Conservation (phyloP, 2,329 filamentous ascomycete genomes). For the Colletotrichum falcatum region DNA sequence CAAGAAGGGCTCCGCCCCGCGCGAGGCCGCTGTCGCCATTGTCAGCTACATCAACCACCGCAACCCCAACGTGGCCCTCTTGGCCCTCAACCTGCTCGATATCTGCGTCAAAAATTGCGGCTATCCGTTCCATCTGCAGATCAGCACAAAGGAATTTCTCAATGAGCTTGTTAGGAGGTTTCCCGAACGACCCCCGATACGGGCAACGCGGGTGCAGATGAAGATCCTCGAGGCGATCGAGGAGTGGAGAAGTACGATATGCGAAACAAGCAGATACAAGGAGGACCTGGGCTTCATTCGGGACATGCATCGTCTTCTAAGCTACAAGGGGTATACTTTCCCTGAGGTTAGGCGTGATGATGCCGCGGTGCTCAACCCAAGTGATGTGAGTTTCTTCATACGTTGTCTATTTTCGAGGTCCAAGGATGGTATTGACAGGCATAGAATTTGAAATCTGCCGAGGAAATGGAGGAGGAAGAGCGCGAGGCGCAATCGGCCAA, state of each 20-base stretch:
- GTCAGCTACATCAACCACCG: slow-evolving; percentile 96
- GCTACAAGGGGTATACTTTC: slow-evolving; percentile 97
- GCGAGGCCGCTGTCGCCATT: slow-evolving; percentile 93
- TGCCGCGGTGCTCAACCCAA: slow-evolving; percentile 95
- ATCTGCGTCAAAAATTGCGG: slow-evolving; percentile 99
- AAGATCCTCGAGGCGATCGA: slow-evolving; percentile 97
- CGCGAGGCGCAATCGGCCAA: slow-evolving; percentile 96
- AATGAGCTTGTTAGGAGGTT: slow-evolving; percentile 98
- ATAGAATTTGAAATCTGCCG: slow-evolving; percentile 92
- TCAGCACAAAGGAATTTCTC: slow-evolving; percentile 98
- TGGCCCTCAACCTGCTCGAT: slow-evolving; percentile 92
- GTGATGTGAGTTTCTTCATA: slow-evolving; percentile 76
- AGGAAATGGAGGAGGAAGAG: slow-evolving; percentile 99
- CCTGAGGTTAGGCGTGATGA: slow-evolving; percentile 93
- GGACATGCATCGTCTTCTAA: slow-evolving; percentile 95
- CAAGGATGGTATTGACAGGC: slow-evolving; percentile 12
- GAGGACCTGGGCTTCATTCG: slow-evolving; percentile 96
- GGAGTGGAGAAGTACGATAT: slow-evolving; percentile 98
- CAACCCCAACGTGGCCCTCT: slow-evolving; percentile 92
- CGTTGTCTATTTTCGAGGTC: background rate
- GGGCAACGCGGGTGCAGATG: slow-evolving; percentile 86
- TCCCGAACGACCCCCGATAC: slow-evolving; percentile 90
- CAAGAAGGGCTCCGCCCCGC: slow-evolving; percentile 95
- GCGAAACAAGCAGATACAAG: slow-evolving; percentile 97
- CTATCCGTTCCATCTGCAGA: slow-evolving; percentile 98